Conservation (phyloP, 441 rosid genomes). For the Erodium moschatum region DNA sequence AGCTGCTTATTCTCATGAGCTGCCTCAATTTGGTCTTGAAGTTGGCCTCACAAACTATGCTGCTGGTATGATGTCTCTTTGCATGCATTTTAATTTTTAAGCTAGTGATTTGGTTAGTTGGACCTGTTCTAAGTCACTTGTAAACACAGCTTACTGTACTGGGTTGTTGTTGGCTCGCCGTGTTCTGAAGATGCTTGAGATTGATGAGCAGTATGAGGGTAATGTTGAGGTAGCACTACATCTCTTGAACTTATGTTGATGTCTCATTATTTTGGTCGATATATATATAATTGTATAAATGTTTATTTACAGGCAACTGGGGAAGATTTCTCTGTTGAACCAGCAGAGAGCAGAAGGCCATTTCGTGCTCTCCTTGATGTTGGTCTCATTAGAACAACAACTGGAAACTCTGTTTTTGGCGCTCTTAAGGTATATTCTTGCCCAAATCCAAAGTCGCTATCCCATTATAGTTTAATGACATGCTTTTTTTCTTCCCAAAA, state of each 20-base stretch:
- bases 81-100: background rate
- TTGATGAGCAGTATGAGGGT: slow-evolving; percentile 8
- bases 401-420: slow-evolving; percentile 22
- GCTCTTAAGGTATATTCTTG: slow-evolving; percentile 14
- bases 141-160: slow-evolving; percentile 9
- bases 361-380: slow-evolving; percentile 25
- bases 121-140: background rate
- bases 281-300: background rate
- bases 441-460: too few relatives aligned
- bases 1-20: slow-evolving; percentile 8
- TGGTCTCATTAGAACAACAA: slow-evolving; percentile 21
- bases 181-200: slow-evolving; percentile 6
- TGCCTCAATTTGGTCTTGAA: slow-evolving; percentile 8
- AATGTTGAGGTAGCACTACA: background rate
- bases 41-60: slow-evolving; percentile 9
- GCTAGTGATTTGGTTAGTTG: background rate
- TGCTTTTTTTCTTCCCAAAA: too few relatives aligned
- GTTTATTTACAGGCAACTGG: slow-evolving; percentile 3
- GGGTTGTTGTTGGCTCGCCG: slow-evolving; percentile 11
- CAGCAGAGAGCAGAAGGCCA: slow-evolving; percentile 16
- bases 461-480: background rate
- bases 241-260: background rate
- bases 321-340: slow-evolving; percentile 12
- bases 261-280: background rate
- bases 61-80: background rate